Evolutionary conservation across 495 filamentous ascomycete species (phyloP).

Genomic region (Penicillium dipodomyicola): DNA sequence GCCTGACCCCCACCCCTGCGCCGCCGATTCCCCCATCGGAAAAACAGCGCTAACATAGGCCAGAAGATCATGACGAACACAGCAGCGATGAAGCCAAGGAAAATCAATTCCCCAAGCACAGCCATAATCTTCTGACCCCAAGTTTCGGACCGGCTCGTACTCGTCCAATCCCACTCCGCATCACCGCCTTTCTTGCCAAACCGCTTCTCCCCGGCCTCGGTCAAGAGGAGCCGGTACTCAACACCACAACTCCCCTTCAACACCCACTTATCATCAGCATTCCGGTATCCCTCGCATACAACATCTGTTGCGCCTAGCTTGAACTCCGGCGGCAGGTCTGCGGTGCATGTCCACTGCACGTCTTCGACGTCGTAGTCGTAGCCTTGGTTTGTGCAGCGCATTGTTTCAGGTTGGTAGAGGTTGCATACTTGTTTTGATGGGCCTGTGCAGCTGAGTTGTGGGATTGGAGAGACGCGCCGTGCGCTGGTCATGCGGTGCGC

Average conservation of each 20-base stretch:
- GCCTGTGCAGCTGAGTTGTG: slow-evolving; percentile 80
- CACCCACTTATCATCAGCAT: slow-evolving; percentile 73
- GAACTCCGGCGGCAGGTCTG: slow-evolving; percentile 74
- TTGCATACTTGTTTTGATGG: slow-evolving; percentile 53
- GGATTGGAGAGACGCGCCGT: slow-evolving; percentile 73
- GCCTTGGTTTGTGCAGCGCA: slow-evolving; percentile 88
- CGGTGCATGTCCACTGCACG: slow-evolving; percentile 86
- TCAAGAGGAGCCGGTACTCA: slow-evolving; percentile 82
- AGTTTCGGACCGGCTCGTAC: slow-evolving; percentile 9
- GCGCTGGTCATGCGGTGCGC: slow-evolving; percentile 60
- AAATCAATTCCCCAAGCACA: slow-evolving; percentile 32
- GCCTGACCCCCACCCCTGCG: slow-evolving; percentile 3
- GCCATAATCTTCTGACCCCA: slow-evolving; percentile 17
- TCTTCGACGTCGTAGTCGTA: slow-evolving; percentile 64
- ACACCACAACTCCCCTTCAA: slow-evolving; percentile 90
- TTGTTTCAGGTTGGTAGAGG: slow-evolving; percentile 69
- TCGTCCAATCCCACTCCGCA: neutral
- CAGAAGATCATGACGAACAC: slow-evolving; percentile 36
- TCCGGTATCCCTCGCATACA: slow-evolving; percentile 83
- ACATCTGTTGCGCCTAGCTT: slow-evolving; percentile 91
- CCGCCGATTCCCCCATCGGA: slow-evolving; percentile 21
- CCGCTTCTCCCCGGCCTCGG: slow-evolving; percentile 71
- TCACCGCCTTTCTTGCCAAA: slow-evolving; percentile 46
- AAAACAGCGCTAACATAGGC: slow-evolving; percentile 20
- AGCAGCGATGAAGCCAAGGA: slow-evolving; percentile 51